Evolutionary conservation across 441 rosid genomes (phyloP), one percentile per base, ranked within the genome.

Genomic region (Gossypium trilobum): DNA sequence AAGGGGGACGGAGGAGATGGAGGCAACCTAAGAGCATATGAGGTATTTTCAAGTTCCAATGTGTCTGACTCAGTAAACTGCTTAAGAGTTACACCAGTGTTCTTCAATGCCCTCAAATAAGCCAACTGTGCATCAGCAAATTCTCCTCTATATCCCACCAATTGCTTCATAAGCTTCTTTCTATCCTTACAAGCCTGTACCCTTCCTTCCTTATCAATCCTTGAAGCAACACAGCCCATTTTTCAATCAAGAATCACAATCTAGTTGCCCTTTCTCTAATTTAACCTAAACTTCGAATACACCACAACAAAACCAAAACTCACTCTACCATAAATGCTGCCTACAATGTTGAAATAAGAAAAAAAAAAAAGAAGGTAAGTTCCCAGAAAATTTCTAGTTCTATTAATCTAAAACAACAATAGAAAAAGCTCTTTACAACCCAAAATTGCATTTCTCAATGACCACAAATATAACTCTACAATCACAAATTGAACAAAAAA

Each of bases 161-260:
- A 62, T 71, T 86, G 87, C 68, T 88, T 92, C 97, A 92, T 89
- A 59, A 91, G 78, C 83, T 84, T 94, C 87, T 87, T 92, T 72
- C 99, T 85, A 82, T 88, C 91, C 84, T 88, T 92, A 79, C 91
- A 90, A 60, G 81, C 75, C 77, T 71, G 80, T 73, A 92, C 88
- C 77, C 86, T 88, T 77, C 83, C 99, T 70, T 89, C 97, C 82
- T 88, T 86, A 72, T 92, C 93, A 72, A 86, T 87, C 75, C 87
- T 90, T 27, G 99, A 92, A 57, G 87, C 89, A 33, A 84, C 94
- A 87, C 97, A 94, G 20, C 99, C 97, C 97, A 89, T 91, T 74
- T 79, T 73, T 59, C 72, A 64, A 48, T 3, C 10, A 17, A 20
- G 60, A 29, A 54, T 48, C 39, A 23, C 16, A 22, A 54, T 36